phyloP scores from a whole-genome alignment of 495 filamentous ascomycete species.

The Penicillium antarcticum region DNA sequence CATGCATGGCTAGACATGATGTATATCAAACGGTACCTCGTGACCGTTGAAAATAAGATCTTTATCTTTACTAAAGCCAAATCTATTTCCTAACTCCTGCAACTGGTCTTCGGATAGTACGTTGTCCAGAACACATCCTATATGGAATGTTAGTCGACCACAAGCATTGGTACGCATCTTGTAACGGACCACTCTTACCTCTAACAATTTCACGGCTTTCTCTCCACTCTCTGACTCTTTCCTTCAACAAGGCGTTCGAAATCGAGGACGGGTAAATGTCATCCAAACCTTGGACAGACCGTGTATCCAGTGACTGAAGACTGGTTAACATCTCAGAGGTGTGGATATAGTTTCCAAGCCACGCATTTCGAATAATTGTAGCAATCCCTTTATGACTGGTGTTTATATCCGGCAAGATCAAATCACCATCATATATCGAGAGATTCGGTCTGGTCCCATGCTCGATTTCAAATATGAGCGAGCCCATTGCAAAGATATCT shows the following conservation, averaged over 20 bases:
- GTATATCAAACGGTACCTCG: no score
- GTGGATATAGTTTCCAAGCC: slow-evolving; percentile 22
- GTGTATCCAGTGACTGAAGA: slow-evolving; percentile 6
- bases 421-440: slow-evolving; percentile 12
- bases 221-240: slow-evolving; percentile 16
- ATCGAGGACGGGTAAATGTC: no score
- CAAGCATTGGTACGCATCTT: background rate
- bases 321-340: slow-evolving; percentile 21
- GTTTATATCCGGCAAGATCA: slow-evolving; percentile 17
- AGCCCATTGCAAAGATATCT: slow-evolving; percentile 23
- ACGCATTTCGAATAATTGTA: slow-evolving; percentile 18
- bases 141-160: slow-evolving; percentile 6
- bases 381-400: slow-evolving; percentile 16
- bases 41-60: no score
- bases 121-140: slow-evolving; percentile 18
- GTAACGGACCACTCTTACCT: slow-evolving; percentile 14
- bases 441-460: slow-evolving; percentile 18
- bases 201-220: slow-evolving; percentile 9
- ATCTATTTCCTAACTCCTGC: slow-evolving; percentile 16
- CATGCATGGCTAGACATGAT: no score
- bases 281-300: background rate
- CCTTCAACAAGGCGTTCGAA: slow-evolving; percentile 5
- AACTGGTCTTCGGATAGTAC: slow-evolving; percentile 20
- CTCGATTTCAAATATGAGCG: slow-evolving; percentile 23
- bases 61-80: slow-evolving; percentile 21